Conservation (phyloP, 2,329 filamentous ascomycete species). For the Aureobasidium sp. region DNA sequence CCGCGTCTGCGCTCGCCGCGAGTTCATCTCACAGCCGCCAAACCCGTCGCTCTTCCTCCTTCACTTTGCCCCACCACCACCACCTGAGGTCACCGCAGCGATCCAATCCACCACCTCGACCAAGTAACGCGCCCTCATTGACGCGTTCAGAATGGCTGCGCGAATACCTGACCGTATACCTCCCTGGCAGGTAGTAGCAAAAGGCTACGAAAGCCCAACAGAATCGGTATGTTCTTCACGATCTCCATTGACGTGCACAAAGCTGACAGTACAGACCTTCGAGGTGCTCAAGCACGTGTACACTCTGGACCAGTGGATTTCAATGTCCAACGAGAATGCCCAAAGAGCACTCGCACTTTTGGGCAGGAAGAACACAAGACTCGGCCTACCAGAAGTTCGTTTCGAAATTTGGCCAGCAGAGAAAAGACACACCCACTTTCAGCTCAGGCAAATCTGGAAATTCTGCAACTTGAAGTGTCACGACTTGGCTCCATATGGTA, state of each 20-base stretch:
- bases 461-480: neutral
- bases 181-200: too few species aligned
- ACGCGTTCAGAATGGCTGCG: too few species aligned
- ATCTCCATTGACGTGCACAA: too few species aligned
- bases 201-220: neutral
- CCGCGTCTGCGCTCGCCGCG: neutral
- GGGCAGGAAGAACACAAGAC: too few species aligned
- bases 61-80: neutral
- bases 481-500: neutral
- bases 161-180: too few species aligned
- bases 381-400: neutral
- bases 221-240: neutral
- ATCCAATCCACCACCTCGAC: neutral
- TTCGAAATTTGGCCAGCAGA: neutral
- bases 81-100: neutral
- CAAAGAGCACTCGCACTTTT: too few species aligned
- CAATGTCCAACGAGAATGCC: too few species aligned
- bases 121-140: too few species aligned
- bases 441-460: neutral
- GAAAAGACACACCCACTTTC: neutral
- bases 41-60: too few species aligned
- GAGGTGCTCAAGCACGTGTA: too few species aligned
- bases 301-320: too few species aligned
- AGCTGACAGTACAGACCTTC: neutral
- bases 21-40: too few species aligned